Conservation (phyloP, 495 filamentous ascomycete species). For the Sordaria brevicollis region DNA sequence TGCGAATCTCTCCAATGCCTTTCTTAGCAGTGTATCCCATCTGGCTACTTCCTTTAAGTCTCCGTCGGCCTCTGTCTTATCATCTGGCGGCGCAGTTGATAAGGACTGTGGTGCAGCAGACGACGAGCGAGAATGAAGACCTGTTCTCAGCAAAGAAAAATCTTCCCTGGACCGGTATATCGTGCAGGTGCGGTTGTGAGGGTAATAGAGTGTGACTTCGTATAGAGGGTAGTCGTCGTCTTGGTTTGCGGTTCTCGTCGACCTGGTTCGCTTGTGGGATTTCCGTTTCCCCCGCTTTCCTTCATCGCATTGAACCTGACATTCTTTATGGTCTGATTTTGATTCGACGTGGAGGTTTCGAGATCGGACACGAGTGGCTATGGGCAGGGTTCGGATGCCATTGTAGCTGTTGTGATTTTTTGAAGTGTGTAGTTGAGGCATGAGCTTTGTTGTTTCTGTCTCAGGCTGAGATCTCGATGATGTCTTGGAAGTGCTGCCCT, state of each 20-base stretch:
- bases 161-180: constrained; percentile 18
- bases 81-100: not conserved
- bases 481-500: not conserved
- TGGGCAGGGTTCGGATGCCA: constrained; percentile 11
- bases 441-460: constrained; percentile 4
- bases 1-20: constrained; percentile 2
- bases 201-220: constrained; percentile 18
- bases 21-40: not conserved
- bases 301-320: too few relatives aligned
- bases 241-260: not conserved
- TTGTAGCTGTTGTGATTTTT: constrained; percentile 23
- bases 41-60: not conserved
- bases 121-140: not conserved
- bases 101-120: not conserved
- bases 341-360: not conserved
- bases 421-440: constrained; percentile 20
- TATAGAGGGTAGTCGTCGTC: constrained; percentile 3
- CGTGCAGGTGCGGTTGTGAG: constrained; percentile 22
- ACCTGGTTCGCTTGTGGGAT: not conserved
- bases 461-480: not conserved
- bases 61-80: not conserved
- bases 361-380: constrained; percentile 3
- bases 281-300: too few relatives aligned
- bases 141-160: constrained; percentile 6
- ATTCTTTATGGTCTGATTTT: too few relatives aligned